These are phyloP conservation scores for Boletales sp. DNA, from an alignment of 768 basidiomycete species.

Conservation along the genomic window DNA sequence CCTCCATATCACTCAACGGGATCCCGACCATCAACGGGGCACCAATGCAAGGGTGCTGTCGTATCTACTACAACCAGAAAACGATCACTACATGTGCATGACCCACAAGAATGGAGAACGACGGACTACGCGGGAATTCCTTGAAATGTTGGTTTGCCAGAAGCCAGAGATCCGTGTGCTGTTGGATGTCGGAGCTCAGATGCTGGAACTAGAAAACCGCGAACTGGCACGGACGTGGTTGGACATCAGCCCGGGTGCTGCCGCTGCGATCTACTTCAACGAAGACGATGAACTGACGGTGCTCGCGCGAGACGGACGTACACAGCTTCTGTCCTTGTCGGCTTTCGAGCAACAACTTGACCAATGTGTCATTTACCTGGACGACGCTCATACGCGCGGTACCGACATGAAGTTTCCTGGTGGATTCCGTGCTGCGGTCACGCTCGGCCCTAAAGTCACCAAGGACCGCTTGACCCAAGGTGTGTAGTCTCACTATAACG, in stretches of 20 bases:
- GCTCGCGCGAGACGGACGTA: conserved; percentile 32
- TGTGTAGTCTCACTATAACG: background rate
- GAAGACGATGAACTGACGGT: conserved; percentile 17
- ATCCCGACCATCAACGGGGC: conserved; percentile 14
- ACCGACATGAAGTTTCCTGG: conserved; percentile 14
- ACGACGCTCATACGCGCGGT: conserved; percentile 14
- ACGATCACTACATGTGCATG: conserved; percentile 9
- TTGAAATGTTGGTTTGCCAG: conserved; percentile 30
- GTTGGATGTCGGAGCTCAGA: conserved; percentile 53
- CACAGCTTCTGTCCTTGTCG: conserved; percentile 37
- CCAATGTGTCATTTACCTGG: conserved; percentile 9
- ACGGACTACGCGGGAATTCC: conserved; percentile 20
- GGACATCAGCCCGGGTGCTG: background rate
- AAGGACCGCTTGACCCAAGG: conserved; percentile 14
- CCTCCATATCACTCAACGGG: conserved; percentile 22
- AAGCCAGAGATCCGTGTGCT: conserved; percentile 38
- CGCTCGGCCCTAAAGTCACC: conserved; percentile 11
- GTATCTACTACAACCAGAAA: conserved; percentile 20
- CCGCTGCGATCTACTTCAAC: conserved; percentile 25
- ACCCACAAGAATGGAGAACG: conserved; percentile 1
- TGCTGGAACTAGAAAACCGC: conserved; percentile 45
- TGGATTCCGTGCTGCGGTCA: conserved; percentile 12
- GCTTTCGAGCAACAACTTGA: conserved; percentile 2
- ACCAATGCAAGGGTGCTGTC: conserved; percentile 12
- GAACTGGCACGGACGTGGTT: conserved; percentile 41